Evolutionary conservation across 805 yeast species (phyloP), one percentile per base, ranked within the genome.

Genomic region (Metschnikowia noctiluminum): DNA sequence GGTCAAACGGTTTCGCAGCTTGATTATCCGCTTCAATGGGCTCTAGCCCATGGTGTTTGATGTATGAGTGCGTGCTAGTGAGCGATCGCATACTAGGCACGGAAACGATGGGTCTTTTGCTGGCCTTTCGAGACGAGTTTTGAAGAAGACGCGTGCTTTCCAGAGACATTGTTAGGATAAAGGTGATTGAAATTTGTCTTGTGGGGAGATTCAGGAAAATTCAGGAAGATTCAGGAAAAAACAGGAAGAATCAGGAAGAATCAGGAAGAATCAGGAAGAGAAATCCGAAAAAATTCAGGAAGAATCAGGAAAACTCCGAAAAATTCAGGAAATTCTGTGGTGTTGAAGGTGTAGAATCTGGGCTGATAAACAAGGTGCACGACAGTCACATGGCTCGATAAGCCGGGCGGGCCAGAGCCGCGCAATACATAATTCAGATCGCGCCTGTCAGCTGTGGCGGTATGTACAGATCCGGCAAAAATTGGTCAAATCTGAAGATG

Each of bases 81-180:
- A 65, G 37, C 16, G 69, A 62, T 32, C 56, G 63, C 10, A 59
- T 48, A 10, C 69, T 63, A 14, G 68, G 67, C 7, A 63, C 53
- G 1, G 70, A 56, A 40, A 55, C 55, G 16, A 67, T 66, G n/a
- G 69, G 69, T 14, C 66, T 41, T 21, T 50, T 42, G 10, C 14
- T 27, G 15, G 13, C 28, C 12, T 39, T 14, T 8, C 40, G 16
- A 3, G 36, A 36, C 7, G 28, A 10, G 32, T 30, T 26, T 12
- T 28, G 40, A 12, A 50, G 40, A 35, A 46, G 53, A 21, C 53
- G 43, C 14, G 50, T 31, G 36, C 8, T 43, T 43, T 50, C 53
- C 28, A 34, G 36, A 7, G 50, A 28, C 48, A 43, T 50, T 6
- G 40, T 26, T 21, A 2, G 21, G 21, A 4, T 21, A 4, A 4